Conservation (phyloP, 192 early-diverging fungal genomes). For the Coemansia sp. region DNA sequence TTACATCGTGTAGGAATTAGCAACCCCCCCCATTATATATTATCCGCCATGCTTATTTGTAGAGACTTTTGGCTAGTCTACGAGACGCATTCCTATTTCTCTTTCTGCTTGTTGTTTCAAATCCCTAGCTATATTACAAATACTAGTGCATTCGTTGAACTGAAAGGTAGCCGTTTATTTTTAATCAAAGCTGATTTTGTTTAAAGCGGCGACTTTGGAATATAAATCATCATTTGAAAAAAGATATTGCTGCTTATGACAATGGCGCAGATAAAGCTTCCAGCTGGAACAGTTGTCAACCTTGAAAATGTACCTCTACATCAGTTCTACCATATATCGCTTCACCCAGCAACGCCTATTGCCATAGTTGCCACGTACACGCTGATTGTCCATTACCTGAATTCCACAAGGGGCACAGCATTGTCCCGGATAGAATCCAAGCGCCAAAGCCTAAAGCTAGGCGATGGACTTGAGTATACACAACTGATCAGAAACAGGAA, state of each 20-base stretch:
- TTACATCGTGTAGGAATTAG: neutral
- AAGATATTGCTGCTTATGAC: neutral
- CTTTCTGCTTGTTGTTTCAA: neutral
- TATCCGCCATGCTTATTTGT: neutral
- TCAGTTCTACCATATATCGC: constrained; percentile 71
- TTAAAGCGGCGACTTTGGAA: neutral
- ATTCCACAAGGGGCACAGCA: constrained; percentile 29
- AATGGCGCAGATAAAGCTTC: constrained; percentile 49
- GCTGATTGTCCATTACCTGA: constrained; percentile 41
- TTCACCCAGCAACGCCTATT: constrained; percentile 69
- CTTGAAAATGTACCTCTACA: constrained; percentile 68
- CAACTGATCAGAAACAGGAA: constrained; percentile 5
- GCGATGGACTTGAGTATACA: constrained; percentile 10
- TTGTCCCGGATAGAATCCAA: constrained; percentile 46
- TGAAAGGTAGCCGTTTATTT: neutral
- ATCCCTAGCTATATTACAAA: neutral
- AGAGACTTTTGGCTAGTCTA: neutral
- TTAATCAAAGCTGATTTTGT: neutral
- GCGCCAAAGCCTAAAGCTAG: constrained; percentile 30
- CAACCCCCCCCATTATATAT: neutral
- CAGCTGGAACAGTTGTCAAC: constrained; percentile 50
- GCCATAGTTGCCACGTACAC: constrained; percentile 66
- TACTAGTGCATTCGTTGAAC: neutral
- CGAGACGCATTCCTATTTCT: neutral
- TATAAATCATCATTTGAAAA: constrained; percentile 1